A percentile compares a stretch with the other conserved stretches of the same genome.
Evolutionary conservation across 2,329 filamentous ascomycete species (phyloP).

Genomic region (Diplodia corticola): DNA sequence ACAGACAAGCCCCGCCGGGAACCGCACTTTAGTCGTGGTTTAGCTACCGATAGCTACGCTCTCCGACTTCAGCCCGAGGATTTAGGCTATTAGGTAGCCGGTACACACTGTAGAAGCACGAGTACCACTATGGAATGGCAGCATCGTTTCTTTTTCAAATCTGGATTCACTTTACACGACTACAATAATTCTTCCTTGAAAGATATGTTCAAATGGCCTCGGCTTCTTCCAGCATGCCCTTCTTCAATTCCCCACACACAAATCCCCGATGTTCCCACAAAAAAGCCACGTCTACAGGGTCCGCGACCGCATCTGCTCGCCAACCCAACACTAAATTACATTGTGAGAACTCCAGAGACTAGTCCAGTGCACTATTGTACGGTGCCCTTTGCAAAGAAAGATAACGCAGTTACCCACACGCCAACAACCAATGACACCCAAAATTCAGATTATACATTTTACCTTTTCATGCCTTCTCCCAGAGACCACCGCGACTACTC

Average conservation of each 20-base stretch:
- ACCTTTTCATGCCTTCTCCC: background rate
- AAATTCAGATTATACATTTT: background rate
- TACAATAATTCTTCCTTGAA: background rate
- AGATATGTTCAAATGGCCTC: background rate
- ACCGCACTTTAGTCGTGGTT: background rate
- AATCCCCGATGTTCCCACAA: background rate
- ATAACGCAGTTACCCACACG: background rate
- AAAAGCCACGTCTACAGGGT: conserved; percentile 12
- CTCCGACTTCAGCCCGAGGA: background rate
- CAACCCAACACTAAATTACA: background rate
- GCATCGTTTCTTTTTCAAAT: background rate
- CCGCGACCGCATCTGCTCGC: background rate
- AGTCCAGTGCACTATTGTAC: background rate
- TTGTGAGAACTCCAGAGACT: background rate
- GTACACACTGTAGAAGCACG: background rate
- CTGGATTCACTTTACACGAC: background rate
- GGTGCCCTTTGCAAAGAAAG: background rate
- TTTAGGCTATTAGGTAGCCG: background rate
- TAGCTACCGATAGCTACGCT: background rate
- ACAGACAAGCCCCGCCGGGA: background rate
- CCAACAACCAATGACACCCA: background rate
- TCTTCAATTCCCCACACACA: conserved; percentile 2
- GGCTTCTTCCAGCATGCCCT: background rate
- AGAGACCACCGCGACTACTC: conserved; percentile 27
- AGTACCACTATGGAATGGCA: background rate